A percentile compares a stretch with the other conserved stretches of the same genome.
These are phyloP conservation scores for Microthlaspi erraticum DNA, from an alignment of 345 rosid species.

Conservation along the genomic window DNA sequence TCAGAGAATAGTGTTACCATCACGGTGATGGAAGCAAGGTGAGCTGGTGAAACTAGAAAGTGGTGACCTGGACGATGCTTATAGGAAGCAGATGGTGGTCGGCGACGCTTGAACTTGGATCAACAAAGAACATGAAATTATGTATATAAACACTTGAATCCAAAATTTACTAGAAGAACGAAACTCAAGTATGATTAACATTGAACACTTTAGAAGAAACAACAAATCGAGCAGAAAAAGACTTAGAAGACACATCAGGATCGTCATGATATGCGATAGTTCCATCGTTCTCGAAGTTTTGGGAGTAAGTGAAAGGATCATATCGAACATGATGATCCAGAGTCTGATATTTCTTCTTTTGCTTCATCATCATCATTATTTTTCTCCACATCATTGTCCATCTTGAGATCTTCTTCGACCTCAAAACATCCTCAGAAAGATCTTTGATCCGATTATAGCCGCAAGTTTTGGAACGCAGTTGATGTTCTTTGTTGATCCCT, in stretches of 20 bases:
- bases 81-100: conserved; percentile 44
- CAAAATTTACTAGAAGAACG: conserved; percentile 23
- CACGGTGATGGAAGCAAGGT: conserved; percentile 48
- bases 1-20: conserved; percentile 36
- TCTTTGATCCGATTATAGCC: conserved; percentile 32
- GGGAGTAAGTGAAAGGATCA: conserved; percentile 39
- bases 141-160: conserved; percentile 19
- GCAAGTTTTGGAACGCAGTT: conserved; percentile 3
- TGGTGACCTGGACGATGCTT: no score
- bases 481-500: conserved; percentile 20
- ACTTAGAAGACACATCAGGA: conserved; percentile 40
- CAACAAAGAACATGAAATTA: no score
- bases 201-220: conserved; percentile 38
- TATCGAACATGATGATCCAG: conserved; percentile 28
- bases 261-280: conserved; percentile 41
- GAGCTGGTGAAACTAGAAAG: conserved; percentile 7
- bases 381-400: conserved; percentile 44
- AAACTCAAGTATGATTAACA: conserved; percentile 10
- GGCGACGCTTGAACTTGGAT: conserved; percentile 44
- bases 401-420: conserved; percentile 27
- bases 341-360: conserved; percentile 23
- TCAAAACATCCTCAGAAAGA: conserved; percentile 22
- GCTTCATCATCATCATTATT: conserved; percentile 25
- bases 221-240: conserved; percentile 45
- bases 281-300: conserved; percentile 42